phyloP scores from a whole-genome alignment of 495 filamentous ascomycete species.

The Cetradonia linearis region DNA sequence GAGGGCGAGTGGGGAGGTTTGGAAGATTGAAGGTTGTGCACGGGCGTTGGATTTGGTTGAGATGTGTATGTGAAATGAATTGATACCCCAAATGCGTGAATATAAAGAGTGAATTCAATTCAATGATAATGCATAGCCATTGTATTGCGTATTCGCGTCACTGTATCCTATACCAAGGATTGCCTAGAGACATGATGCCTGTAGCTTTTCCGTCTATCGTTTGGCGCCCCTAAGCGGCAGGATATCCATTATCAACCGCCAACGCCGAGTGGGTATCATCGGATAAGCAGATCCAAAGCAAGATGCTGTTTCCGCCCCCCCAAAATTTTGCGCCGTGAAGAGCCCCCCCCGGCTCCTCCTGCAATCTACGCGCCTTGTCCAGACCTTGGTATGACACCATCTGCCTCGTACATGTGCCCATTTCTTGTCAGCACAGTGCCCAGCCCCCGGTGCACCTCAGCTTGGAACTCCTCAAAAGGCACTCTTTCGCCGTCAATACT shows the following conservation, averaged over 20 bases:
- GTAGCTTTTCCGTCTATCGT: not conserved
- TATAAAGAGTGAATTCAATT: not conserved
- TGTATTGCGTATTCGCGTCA: not conserved
- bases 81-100: not conserved
- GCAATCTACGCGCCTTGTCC: not conserved
- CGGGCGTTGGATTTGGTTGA: no score
- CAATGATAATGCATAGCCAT: not conserved
- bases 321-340: no score
- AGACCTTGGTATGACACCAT: slow-evolving; percentile 34
- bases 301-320: no score
- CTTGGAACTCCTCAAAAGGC: slow-evolving; percentile 81
- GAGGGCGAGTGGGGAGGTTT: slow-evolving; percentile 66
- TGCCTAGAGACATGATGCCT: not conserved
- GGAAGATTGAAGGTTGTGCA: slow-evolving; percentile 40
- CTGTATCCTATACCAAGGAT: not conserved
- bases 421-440: slow-evolving; percentile 73
- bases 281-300: not conserved
- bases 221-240: not conserved
- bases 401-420: slow-evolving; percentile 61
- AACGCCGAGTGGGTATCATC: slow-evolving; percentile 15
- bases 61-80: not conserved
- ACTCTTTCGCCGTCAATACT: slow-evolving; percentile 87
- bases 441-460: slow-evolving; percentile 73
- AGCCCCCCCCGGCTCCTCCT: not conserved
- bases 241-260: not conserved